Conservation (phyloP, 2,329 filamentous ascomycete species). For the Aspergillus thermomutatus region DNA sequence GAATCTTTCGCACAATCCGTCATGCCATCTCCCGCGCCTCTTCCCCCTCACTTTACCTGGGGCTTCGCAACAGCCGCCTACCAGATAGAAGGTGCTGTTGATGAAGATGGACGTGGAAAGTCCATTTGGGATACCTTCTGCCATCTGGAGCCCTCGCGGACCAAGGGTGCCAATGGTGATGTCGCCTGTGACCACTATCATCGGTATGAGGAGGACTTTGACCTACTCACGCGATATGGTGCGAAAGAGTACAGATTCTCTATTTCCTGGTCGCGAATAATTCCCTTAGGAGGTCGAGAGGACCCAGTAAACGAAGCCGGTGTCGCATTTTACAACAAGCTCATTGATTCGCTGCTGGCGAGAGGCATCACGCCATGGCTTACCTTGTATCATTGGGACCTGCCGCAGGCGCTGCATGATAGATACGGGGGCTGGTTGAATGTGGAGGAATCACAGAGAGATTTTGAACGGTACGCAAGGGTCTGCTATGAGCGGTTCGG, state of each 20-base stretch:
- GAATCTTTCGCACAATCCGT: neutral
- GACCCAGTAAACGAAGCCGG: slow-evolving; percentile 43
- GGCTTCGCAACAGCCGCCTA: slow-evolving; percentile 39
- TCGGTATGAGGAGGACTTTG: slow-evolving; percentile 43
- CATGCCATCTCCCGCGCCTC: neutral
- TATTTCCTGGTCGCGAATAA: slow-evolving; percentile 45
- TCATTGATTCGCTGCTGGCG: slow-evolving; percentile 40
- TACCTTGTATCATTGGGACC: slow-evolving; percentile 43
- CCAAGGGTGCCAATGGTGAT: slow-evolving; percentile 42
- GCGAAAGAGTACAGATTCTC: slow-evolving; percentile 37
- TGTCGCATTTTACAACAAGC: slow-evolving; percentile 43
- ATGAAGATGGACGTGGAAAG: slow-evolving; percentile 35
- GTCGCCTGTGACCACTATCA: slow-evolving; percentile 47
- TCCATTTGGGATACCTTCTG: slow-evolving; percentile 37
- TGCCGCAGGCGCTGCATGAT: slow-evolving; percentile 34
- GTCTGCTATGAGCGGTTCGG: slow-evolving; percentile 30
- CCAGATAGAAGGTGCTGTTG: slow-evolving; percentile 42
- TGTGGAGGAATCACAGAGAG: neutral
- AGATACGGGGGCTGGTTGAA: slow-evolving; percentile 28
- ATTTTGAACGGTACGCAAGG: slow-evolving; percentile 22
- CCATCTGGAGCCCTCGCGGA: slow-evolving; percentile 28
- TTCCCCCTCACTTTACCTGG: slow-evolving; percentile 33
- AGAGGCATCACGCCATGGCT: slow-evolving; percentile 40
- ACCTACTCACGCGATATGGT: slow-evolving; percentile 23
- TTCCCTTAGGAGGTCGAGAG: slow-evolving; percentile 41